phyloP scores from a whole-genome alignment of 495 filamentous ascomycete genomes.

The Evernia prunastri region DNA sequence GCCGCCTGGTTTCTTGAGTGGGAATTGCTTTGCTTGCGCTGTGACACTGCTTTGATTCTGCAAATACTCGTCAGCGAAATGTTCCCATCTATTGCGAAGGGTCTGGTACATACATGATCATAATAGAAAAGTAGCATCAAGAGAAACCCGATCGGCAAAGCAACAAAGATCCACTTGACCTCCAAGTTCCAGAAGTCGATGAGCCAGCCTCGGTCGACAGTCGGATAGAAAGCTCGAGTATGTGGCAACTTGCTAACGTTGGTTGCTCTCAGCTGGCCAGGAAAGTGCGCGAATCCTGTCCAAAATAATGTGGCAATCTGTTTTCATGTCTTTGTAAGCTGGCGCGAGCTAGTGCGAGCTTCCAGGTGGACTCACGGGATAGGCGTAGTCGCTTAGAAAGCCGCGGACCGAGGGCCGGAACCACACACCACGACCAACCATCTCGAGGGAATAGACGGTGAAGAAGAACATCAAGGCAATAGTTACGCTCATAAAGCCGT shows the following conservation, averaged over 20 bases:
- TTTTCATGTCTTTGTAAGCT: neutral
- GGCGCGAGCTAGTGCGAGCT: neutral
- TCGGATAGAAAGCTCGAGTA: slow-evolving; percentile 39
- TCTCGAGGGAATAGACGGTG: slow-evolving; percentile 33
- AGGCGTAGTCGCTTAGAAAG: slow-evolving; percentile 38
- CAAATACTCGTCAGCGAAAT: neutral
- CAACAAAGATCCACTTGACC: slow-evolving; percentile 39
- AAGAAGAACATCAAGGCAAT: slow-evolving; percentile 36
- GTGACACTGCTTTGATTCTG: slow-evolving; percentile 34
- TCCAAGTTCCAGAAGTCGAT: slow-evolving; percentile 40
- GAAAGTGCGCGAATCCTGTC: slow-evolving; percentile 24
- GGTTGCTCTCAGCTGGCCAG: slow-evolving; percentile 14
- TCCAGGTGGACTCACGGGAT: slow-evolving; percentile 20
- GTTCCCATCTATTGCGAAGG: neutral
- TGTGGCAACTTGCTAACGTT: slow-evolving; percentile 32
- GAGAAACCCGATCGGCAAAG: slow-evolving; percentile 39
- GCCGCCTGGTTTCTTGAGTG: slow-evolving; percentile 40
- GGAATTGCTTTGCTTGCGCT: slow-evolving; percentile 42
- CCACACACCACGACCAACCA: slow-evolving; percentile 29
- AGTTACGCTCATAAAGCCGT: slow-evolving; percentile 33
- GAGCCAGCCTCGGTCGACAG: slow-evolving; percentile 36
- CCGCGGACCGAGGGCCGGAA: slow-evolving; percentile 33
- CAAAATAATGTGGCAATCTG: slow-evolving; percentile 34
- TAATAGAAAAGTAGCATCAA: slow-evolving; percentile 43
- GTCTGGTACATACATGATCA: slow-evolving; percentile 32